Base-by-base conservation (phyloP, 108 stramenopile genomes). In the Seminavis robusta region DNA sequence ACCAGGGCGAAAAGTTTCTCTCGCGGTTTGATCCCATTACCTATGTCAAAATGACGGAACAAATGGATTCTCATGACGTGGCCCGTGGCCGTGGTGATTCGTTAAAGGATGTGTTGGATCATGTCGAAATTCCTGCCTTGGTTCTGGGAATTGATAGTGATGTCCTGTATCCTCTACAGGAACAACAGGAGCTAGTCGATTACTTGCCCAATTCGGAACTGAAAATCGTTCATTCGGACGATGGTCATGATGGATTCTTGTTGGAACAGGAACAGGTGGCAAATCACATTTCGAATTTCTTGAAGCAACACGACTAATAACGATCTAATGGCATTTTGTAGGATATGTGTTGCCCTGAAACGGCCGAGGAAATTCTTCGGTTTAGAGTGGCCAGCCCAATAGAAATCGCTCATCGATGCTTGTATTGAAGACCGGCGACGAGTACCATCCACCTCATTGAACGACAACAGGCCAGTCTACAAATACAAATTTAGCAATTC, bases 191-290 rank as follows among this genome's bases (percentile, higher is more conserved):
- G 47, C 43, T 96, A 56, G 88, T 74, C 0, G 52, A 62, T 9
- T 39, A 47, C 30, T 67, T 96, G 54, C 92, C 91, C 4, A 76
- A 77, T 43, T 58, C 71, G 9, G 63, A 83, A 38, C 55, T 96
- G 48, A 73, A 74, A 49, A 77, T 94, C 9, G 86, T 96, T 71
- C 75, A 80, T 34, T 86, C 81, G 43, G 71, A 76, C 39, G 89
- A 90, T 25, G 95, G 93, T 3, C 95, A 96, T 59, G 95, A 96
- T 68, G 93, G 92, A 8, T 96, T 96, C 56, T 68, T 96, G 57
- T 63, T 96, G 63, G 95, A 96, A 63, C 95, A 96, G 56, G 88
- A 94, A 38, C 91, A 94, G 72, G 92, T 96, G 45, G 83, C 71
- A 36, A 56, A 65, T 1, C 65, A 85, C 51, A 86, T 96, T 48